Conservation (phyloP, 2,329 filamentous ascomycete genomes). For the Diaporthe citri region DNA sequence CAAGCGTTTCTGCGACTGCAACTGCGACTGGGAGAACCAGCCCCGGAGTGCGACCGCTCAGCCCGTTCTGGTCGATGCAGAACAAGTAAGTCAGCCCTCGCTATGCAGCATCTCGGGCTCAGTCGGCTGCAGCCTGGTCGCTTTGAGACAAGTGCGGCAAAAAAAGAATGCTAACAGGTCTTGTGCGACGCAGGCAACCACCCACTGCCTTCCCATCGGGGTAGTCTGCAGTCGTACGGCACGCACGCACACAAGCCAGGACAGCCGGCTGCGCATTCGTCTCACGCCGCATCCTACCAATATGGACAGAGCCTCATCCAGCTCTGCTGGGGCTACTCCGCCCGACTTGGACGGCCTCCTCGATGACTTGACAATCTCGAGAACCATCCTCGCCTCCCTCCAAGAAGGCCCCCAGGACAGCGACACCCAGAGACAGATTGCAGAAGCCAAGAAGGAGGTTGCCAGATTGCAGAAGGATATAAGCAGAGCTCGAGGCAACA, state of each 20-base stretch:
- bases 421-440: conserved; percentile 44
- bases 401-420: conserved; percentile 45
- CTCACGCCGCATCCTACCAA: conserved; percentile 20
- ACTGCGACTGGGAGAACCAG: conserved; percentile 2
- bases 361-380: conserved; percentile 58
- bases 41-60: background rate
- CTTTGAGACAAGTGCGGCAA: conserved; percentile 29
- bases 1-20: background rate
- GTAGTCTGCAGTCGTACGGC: conserved; percentile 7
- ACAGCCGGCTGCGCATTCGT: conserved; percentile 19
- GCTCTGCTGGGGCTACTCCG: conserved; percentile 13
- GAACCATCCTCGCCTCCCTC: conserved; percentile 59
- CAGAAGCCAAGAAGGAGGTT: conserved; percentile 44
- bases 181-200: conserved; percentile 21
- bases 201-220: conserved; percentile 2
- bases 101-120: conserved; percentile 4
- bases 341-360: conserved; percentile 42
- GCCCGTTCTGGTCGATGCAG: background rate
- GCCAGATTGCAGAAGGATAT: conserved; percentile 49
- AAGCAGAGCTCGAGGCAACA: conserved; percentile 34
- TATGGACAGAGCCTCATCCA: conserved; percentile 34
- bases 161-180: conserved; percentile 14
- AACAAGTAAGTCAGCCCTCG: conserved; percentile 3
- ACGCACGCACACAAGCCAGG: conserved; percentile 5
- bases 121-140: conserved; percentile 21